These are phyloP conservation scores for Piper longum DNA, from an alignment of 164 flowering plant genomes.

Conservation along the genomic window DNA sequence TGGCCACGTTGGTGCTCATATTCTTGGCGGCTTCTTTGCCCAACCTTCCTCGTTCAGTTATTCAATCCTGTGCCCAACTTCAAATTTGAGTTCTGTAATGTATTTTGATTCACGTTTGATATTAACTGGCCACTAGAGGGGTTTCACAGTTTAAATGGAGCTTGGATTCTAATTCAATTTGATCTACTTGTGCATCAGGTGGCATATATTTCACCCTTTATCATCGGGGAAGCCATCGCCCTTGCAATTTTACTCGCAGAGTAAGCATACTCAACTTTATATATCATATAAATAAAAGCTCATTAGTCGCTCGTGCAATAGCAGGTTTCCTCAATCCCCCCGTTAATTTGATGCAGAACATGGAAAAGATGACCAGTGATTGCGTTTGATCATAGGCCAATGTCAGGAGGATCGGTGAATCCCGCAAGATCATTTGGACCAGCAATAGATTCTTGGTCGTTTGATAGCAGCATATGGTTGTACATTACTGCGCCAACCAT, in stretches of 20 bases:
- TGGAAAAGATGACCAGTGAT: background rate
- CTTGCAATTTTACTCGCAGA: slow-evolving; percentile 65
- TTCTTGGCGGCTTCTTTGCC: slow-evolving; percentile 43
- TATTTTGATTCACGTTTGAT: too few species aligned
- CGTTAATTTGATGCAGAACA: background rate
- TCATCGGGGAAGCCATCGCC: slow-evolving; percentile 42
- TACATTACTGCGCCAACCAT: slow-evolving; percentile 47
- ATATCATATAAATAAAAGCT: too few species aligned
- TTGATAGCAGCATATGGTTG: slow-evolving; percentile 46
- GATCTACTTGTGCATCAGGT: slow-evolving; percentile 21
- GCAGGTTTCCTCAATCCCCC: background rate
- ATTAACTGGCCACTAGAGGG: too few species aligned
- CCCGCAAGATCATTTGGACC: slow-evolving; percentile 90
- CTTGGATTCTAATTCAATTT: background rate
- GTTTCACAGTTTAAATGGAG: too few species aligned
- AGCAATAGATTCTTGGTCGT: slow-evolving; percentile 51
- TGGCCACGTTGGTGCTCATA: slow-evolving; percentile 52
- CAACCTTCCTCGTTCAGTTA: slow-evolving; percentile 8
- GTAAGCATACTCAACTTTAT: slow-evolving; percentile 18
- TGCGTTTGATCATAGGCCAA: slow-evolving; percentile 31
- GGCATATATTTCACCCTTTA: slow-evolving; percentile 39
- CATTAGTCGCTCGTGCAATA: background rate
- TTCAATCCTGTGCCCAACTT: slow-evolving; percentile 10
- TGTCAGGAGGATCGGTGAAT: slow-evolving; percentile 89
- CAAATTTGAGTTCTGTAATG: background rate